phyloP scores from a whole-genome alignment of 2,329 filamentous ascomycete species.

The Didymella sp. region DNA sequence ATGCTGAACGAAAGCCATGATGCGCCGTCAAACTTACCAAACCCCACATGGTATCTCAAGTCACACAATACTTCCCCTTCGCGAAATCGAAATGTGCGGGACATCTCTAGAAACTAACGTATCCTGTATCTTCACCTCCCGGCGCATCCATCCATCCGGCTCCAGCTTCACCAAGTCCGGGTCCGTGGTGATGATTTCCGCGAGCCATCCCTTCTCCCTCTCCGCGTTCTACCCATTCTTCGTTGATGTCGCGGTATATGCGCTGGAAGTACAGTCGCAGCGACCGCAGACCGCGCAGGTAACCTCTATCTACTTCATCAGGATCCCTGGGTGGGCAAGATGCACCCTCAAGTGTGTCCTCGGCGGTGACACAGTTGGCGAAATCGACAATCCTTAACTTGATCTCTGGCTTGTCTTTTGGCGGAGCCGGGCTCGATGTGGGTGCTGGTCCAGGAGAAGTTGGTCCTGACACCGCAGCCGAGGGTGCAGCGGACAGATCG shows the following conservation, averaged over 20 bases:
- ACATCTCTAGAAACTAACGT: slow-evolving; percentile 45
- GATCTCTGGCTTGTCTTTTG: slow-evolving; percentile 61
- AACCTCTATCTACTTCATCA: slow-evolving; percentile 82
- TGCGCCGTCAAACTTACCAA: slow-evolving; percentile 10
- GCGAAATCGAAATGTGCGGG: neutral
- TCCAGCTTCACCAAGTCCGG: slow-evolving; percentile 42
- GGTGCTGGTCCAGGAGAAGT: slow-evolving; percentile 28
- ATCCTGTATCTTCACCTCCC: slow-evolving; percentile 45
- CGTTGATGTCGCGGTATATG: slow-evolving; percentile 79
- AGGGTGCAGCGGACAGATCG: slow-evolving; percentile 25
- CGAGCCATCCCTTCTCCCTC: slow-evolving; percentile 51
- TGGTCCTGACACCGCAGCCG: slow-evolving; percentile 34
- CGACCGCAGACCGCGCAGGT: slow-evolving; percentile 81
- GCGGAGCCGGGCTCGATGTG: slow-evolving; percentile 17
- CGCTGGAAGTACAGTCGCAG: slow-evolving; percentile 83
- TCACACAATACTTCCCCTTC: neutral
- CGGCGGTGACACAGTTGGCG: slow-evolving; percentile 92
- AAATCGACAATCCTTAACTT: slow-evolving; percentile 99
- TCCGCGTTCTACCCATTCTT: slow-evolving; percentile 54
- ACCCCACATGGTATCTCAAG: slow-evolving; percentile 8
- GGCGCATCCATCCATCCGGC: slow-evolving; percentile 46
- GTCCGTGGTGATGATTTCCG: slow-evolving; percentile 40
- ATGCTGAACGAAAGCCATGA: slow-evolving; percentile 6
- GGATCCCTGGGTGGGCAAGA: slow-evolving; percentile 83
- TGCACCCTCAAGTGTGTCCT: slow-evolving; percentile 68